phyloP scores from a whole-genome alignment of 176 grass and related monocot genomes.

The Lolium perenne region DNA sequence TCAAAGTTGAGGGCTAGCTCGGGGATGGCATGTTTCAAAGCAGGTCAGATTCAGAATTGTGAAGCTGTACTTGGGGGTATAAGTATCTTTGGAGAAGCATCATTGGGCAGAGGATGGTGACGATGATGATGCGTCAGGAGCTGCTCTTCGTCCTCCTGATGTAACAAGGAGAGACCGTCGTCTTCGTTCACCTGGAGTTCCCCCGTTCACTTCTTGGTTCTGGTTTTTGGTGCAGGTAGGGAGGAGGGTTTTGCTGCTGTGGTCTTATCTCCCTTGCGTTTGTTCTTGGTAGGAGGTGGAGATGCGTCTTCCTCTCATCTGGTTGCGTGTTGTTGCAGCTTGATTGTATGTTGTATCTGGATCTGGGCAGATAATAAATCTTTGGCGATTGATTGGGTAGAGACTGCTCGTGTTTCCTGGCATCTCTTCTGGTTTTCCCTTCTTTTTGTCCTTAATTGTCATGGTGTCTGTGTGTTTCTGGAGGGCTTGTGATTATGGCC shows the following conservation, averaged over 20 bases:
- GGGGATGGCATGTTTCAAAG: not conserved
- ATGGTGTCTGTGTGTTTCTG: not conserved
- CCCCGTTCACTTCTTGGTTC: constrained; percentile 61
- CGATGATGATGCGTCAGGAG: not conserved
- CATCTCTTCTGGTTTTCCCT: not conserved
- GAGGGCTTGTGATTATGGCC: not conserved
- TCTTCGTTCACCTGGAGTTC: constrained; percentile 50
- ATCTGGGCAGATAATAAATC: not conserved
- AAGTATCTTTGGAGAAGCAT: constrained; percentile 1
- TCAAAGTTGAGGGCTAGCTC: not conserved
- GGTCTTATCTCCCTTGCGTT: not conserved
- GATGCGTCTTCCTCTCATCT: not conserved
- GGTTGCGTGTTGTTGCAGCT: not conserved
- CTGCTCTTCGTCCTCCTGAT: constrained; percentile 38
- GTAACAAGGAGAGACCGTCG: constrained; percentile 28
- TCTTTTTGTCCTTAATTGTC: not conserved
- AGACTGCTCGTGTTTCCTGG: not conserved
- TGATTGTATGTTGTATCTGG: not conserved
- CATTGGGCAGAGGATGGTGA: not conserved
- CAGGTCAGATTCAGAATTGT: not conserved
- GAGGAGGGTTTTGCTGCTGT: not conserved
- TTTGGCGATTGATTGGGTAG: not conserved
- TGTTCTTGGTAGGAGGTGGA: not conserved
- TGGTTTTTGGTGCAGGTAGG: constrained; percentile 13
- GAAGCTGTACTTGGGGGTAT: not conserved